Evolutionary conservation across 768 basidiomycete species (phyloP).

Genomic region (Leucosporidium creatinivorum): DNA sequence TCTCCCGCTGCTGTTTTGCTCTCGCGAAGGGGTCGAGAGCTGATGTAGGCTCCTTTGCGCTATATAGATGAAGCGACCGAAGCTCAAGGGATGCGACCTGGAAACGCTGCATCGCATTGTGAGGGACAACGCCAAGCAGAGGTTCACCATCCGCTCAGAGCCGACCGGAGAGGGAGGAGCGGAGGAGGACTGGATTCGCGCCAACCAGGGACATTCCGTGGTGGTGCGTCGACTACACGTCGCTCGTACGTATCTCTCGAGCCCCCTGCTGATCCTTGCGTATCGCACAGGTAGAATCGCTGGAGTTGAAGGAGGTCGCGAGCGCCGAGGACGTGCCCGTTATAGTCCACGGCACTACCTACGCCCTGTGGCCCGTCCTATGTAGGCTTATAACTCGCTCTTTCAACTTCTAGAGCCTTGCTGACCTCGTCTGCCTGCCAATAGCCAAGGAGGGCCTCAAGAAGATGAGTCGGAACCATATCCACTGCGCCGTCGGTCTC

Average conservation of each 20-base stretch:
- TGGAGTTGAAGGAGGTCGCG: slow-evolving; percentile 58
- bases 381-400: slow-evolving; percentile 44
- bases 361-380: slow-evolving; percentile 62
- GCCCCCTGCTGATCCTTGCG: no score
- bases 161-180: slow-evolving; percentile 37
- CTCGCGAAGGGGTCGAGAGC: background rate
- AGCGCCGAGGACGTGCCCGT: slow-evolving; percentile 61
- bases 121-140: slow-evolving; percentile 57
- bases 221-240: slow-evolving; percentile 48
- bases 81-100: slow-evolving; percentile 54
- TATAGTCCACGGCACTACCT: slow-evolving; percentile 75
- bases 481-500: slow-evolving; percentile 80
- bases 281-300: slow-evolving; percentile 55
- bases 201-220: slow-evolving; percentile 84
- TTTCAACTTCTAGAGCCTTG: background rate
- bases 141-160: slow-evolving; percentile 58
- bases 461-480: slow-evolving; percentile 76
- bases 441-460: slow-evolving; percentile 37
- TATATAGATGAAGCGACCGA: slow-evolving; percentile 59
- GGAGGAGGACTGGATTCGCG: slow-evolving; percentile 74
- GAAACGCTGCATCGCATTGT: slow-evolving; percentile 51
- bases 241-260: no score
- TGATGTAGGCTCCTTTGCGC: background rate
- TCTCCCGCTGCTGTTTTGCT: background rate
- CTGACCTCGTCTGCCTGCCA: background rate